Evolutionary conservation across 305 asterid genomes (phyloP).

Genomic region (Fraxinus floribunda): DNA sequence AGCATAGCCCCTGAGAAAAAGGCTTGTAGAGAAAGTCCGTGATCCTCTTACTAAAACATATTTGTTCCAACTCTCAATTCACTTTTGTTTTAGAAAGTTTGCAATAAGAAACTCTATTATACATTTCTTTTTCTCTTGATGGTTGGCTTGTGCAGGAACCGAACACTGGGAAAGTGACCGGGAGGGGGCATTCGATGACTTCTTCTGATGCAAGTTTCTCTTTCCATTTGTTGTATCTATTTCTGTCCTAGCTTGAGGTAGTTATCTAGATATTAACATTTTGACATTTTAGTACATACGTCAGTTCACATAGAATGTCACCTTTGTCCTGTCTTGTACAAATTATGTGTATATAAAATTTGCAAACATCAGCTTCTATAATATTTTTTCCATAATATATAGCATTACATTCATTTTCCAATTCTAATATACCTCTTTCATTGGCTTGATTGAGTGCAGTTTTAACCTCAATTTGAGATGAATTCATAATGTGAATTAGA

Average conservation of each 20-base stretch:
- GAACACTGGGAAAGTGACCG: slow-evolving; percentile 75
- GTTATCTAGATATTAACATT: slow-evolving; percentile 48
- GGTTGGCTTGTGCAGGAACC: slow-evolving; percentile 92
- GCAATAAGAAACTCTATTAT: slow-evolving; percentile 37
- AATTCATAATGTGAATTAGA: background rate
- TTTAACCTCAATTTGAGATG: background rate
- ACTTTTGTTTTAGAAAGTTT: slow-evolving; percentile 34
- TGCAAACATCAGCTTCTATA: slow-evolving; percentile 21
- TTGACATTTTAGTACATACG: slow-evolving; percentile 42
- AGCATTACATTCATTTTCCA: slow-evolving; percentile 25
- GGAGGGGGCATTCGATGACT: slow-evolving; percentile 98
- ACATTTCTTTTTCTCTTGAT: slow-evolving; percentile 56
- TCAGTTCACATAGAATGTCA: slow-evolving; percentile 39
- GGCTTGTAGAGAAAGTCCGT: slow-evolving; percentile 15
- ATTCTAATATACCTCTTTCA: slow-evolving; percentile 16
- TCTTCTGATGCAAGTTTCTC: slow-evolving; percentile 80
- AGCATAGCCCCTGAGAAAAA: background rate
- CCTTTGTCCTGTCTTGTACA: slow-evolving; percentile 42
- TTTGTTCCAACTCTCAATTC: slow-evolving; percentile 34
- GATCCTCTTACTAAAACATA: slow-evolving; percentile 30
- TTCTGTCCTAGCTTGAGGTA: slow-evolving; percentile 48
- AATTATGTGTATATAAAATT: slow-evolving; percentile 30
- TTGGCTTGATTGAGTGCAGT: slow-evolving; percentile 24
- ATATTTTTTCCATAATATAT: slow-evolving; percentile 20
- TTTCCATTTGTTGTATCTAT: slow-evolving; percentile 47